Evolutionary conservation across 441 rosid genomes (phyloP).

Genomic region (Arabidopsis lyrata): DNA sequence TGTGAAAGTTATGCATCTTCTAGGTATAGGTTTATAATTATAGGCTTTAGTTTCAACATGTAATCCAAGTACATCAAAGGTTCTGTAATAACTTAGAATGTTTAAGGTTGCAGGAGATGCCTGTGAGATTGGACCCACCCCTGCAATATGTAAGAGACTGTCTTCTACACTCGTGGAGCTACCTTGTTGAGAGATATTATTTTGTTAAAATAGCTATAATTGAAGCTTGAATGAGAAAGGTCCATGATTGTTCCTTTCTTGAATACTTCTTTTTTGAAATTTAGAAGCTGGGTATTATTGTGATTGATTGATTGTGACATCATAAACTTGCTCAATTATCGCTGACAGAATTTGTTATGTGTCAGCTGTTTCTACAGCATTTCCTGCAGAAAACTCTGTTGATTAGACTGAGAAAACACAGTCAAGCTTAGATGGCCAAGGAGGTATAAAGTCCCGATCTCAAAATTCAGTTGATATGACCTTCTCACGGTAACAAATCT

Average conservation of each 20-base stretch:
- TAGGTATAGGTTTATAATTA: constrained; percentile 16
- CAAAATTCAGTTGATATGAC: constrained; percentile 9
- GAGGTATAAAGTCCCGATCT: constrained; percentile 23
- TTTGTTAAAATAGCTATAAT: constrained; percentile 17
- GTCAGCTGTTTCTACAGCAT: constrained; percentile 46
- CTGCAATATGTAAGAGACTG: constrained; percentile 63
- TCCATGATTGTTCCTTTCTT: constrained; percentile 40
- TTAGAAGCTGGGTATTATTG: constrained; percentile 1
- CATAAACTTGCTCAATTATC: constrained; percentile 48
- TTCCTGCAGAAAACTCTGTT: constrained; percentile 45
- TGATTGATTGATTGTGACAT: constrained; percentile 52
- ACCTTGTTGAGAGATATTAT: constrained; percentile 18
- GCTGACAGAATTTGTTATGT: constrained; percentile 51
- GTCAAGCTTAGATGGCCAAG: constrained; percentile 43
- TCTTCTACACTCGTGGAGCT: constrained; percentile 42
- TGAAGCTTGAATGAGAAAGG: constrained; percentile 34
- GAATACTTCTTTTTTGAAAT: not conserved
- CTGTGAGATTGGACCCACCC: constrained; percentile 62
- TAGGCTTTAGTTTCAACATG: constrained; percentile 1
- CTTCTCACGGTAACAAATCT: constrained; percentile 33
- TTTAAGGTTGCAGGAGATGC: constrained; percentile 86
- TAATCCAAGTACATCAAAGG: constrained; percentile 19
- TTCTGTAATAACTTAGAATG: constrained; percentile 28
- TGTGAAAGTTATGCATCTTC: constrained; percentile 15
- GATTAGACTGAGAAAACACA: constrained; percentile 45